Base-by-base conservation (phyloP, 139 green algal genomes). In the Axilococcus clingmanii region DNA sequence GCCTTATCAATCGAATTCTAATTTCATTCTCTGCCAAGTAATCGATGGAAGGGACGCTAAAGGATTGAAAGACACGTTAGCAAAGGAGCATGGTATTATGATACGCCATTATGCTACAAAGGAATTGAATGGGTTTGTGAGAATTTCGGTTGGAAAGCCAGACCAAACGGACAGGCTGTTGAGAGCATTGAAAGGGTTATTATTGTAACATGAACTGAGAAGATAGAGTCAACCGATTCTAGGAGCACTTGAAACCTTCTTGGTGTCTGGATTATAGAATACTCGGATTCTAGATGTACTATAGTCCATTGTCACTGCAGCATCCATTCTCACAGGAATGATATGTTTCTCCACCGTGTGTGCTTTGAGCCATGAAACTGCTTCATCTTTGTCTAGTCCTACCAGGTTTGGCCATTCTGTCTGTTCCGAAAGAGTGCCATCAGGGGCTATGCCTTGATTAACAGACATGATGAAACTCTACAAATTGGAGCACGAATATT, bases 21-120 rank as follows among this genome's bases (percentile, higher is more conserved):
- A 99, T 79, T 99, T 98, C 55, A 77, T 99, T 8, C 75, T 99
- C 2, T 94, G 83, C 66, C 90, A 57, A 36, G 54, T 74, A n/a
- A 46, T 40, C 3, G 56, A 65, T 29, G 79, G 82, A 4, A 65
- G 67, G 16, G 79, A 91, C 40, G 90, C 86, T 2, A 72, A 77
- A 46, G 69, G 57, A 7, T 41, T 95, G 19, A 93, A 94, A 68
- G 76, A 91, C 4, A 60, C 47, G 3, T 62, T 98, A 25, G 80
- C 85, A n/a, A n/a, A 74, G 31, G 7, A 78, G 45, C 19, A 81
- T 40, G 74, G 82, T 38, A 60, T 91, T 40, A 89, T 91, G 79
- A 77, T 94, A 36, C 77, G 92, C 25, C 88, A 98, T 75, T 99
- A 98, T 59, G 63, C 75, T 33, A 96, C 94, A 60, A 68, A 72